Base-by-base conservation (phyloP, 257 asterid species). In the Coffea canephora region DNA sequence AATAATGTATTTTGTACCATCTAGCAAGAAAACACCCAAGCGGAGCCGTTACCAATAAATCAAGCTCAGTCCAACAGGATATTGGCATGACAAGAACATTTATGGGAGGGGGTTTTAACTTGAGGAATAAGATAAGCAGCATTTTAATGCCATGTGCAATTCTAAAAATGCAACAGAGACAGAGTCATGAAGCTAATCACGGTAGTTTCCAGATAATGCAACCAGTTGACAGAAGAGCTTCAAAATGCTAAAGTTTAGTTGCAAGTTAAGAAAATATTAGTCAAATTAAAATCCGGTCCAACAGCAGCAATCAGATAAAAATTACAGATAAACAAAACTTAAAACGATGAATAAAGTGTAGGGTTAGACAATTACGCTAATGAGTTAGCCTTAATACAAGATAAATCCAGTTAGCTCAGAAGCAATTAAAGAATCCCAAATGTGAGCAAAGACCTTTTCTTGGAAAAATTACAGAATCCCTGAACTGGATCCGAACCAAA, bases 401-500 rank as follows among this genome's bases (percentile, higher is more conserved):
- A 8, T 2, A 50, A 77, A 69, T 8, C 77, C 31, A 70, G 62
- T 70, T 45, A 2, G 64, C 16, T 8, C 16, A 71, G 57, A 62
- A 57, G 36, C 74, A 64, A 59, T 41, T n/a, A 69, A 48, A 49
- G 46, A 57, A 76, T 31, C 64, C 74, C 71, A 46, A 23, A 65
- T 4, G 71, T 14, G 79, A 75, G 71, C 41, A 74, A 69, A 69
- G 75, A 75, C 85, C 85, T 90, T 81, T 81, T 77, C 90, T 87
- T 91, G 78, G 93, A 67, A 77, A 50, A 34, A 80, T 85, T 80
- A 91, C 89, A 83, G 67, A 93, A 77, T 8, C 81, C 80, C 75
- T 85, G 93, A 88, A 83, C 81, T 49, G 91, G 89, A 86, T 91
- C 97, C 86, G 74, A 82, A 70, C 90, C 88, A 81, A 85, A 82